Percentiles rank a stretch among this genome's conserved stretches.
Evolutionary conservation across 352 stramenopile genomes (phyloP).

Genomic region (Globisporangium cylindrosporum): DNA sequence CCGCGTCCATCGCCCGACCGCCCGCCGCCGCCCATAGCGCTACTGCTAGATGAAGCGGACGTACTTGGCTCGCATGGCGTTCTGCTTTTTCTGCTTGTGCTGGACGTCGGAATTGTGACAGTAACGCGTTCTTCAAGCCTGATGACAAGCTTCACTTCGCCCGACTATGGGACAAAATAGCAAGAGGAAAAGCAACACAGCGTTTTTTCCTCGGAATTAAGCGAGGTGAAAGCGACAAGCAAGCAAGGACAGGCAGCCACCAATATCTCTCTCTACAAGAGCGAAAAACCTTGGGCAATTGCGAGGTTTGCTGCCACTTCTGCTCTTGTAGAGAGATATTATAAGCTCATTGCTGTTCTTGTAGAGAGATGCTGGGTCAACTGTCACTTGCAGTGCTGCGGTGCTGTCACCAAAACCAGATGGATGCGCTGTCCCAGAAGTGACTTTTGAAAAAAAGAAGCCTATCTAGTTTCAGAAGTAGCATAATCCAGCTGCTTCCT

Average conservation of each 20-base stretch:
- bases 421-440: background rate
- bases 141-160: constrained; percentile 4
- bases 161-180: background rate
- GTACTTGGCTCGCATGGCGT: constrained; percentile 12
- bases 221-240: background rate
- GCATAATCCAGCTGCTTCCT: background rate
- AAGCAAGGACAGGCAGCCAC: background rate
- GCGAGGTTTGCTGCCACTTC: background rate
- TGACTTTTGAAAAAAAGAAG: background rate
- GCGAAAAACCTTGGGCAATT: background rate
- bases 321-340: background rate
- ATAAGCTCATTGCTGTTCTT: background rate
- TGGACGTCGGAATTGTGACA: constrained; percentile 12
- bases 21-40: background rate
- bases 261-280: constrained; percentile 8
- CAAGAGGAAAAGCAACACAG: background rate
- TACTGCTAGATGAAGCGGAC: background rate
- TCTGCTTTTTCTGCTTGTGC: constrained; percentile 4
- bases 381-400: background rate
- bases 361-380: constrained; percentile 6
- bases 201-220: background rate
- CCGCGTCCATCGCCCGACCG: background rate
- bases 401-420: background rate
- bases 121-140: constrained; percentile 10
- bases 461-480: background rate